Evolutionary conservation across 1,284 basidiomycete species (phyloP).

Genomic region (Blastosporella zonata): DNA sequence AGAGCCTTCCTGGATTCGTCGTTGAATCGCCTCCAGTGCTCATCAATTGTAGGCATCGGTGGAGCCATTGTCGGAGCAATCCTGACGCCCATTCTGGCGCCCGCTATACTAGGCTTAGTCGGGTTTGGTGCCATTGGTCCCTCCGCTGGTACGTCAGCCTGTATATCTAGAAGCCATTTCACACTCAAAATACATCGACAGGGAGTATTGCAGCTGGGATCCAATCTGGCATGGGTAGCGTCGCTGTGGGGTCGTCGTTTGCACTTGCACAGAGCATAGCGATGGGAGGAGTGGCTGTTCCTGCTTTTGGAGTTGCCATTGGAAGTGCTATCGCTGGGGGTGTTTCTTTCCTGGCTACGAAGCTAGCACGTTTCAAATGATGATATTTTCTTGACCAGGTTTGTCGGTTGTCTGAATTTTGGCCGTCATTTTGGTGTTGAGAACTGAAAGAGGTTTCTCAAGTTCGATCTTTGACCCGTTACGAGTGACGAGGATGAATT

Average conservation of each 20-base stretch:
- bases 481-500: slow-evolving; percentile 3
- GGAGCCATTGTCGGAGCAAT: slow-evolving; percentile 4
- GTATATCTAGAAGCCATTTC: background rate
- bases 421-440: background rate
- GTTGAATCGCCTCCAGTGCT: background rate
- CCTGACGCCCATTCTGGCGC: slow-evolving; percentile 10
- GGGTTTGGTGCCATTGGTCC: slow-evolving; percentile 16
- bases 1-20: too few species aligned
- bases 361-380: too few species aligned
- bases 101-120: slow-evolving; percentile 11
- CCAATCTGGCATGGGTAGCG: slow-evolving; percentile 11
- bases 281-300: slow-evolving; percentile 14
- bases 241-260: slow-evolving; percentile 11
- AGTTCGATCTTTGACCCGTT: background rate
- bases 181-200: background rate
- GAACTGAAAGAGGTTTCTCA: background rate
- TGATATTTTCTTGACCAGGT: too few species aligned
- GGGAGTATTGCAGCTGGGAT: slow-evolving; percentile 10
- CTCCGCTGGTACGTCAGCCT: slow-evolving; percentile 10
- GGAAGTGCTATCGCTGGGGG: background rate
- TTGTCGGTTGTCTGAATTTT: background rate
- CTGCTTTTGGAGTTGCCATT: slow-evolving; percentile 3
- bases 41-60: background rate
- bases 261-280: slow-evolving; percentile 17
- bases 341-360: background rate